A percentile compares a stretch with the other conserved stretches of the same genome.
These are phyloP conservation scores for Jacaranda mimosifolia DNA, from an alignment of 257 asterid genomes.

Conservation along the genomic window DNA sequence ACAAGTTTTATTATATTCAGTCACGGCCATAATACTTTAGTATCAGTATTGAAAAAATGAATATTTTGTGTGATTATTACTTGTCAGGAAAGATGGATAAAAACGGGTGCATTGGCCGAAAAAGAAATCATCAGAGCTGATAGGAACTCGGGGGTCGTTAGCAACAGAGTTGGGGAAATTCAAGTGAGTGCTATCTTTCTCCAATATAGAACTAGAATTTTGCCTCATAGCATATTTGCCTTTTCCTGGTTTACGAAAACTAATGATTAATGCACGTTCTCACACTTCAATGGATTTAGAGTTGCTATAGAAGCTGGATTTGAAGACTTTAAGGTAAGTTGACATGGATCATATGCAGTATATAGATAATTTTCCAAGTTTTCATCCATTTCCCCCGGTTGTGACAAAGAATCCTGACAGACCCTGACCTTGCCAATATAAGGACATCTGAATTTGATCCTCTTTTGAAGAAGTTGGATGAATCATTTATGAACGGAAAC, in stretches of 20 bases:
- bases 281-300: conserved; percentile 37
- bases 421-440: conserved; percentile 69
- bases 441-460: conserved; percentile 62
- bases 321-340: conserved; percentile 62
- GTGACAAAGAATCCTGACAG: conserved; percentile 68
- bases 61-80: background rate
- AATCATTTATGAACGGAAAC: conserved; percentile 76
- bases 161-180: conserved; percentile 66
- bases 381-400: background rate
- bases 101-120: conserved; percentile 64
- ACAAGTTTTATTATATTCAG: no score
- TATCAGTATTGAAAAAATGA: background rate
- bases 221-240: no score
- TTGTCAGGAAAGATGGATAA: conserved; percentile 64
- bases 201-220: background rate
- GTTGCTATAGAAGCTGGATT: conserved; percentile 56
- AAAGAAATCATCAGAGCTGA: conserved; percentile 72
- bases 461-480: conserved; percentile 70
- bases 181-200: conserved; percentile 53
- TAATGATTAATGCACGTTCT: background rate
- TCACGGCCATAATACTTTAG: no score
- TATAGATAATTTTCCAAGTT: background rate
- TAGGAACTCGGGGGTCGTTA: conserved; percentile 68
- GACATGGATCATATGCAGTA: background rate
- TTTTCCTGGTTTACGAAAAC: background rate